These are phyloP conservation scores for Kurtzmaniella quercitrusa DNA, from an alignment of 1,139 yeast genomes.

Conservation along the genomic window DNA sequence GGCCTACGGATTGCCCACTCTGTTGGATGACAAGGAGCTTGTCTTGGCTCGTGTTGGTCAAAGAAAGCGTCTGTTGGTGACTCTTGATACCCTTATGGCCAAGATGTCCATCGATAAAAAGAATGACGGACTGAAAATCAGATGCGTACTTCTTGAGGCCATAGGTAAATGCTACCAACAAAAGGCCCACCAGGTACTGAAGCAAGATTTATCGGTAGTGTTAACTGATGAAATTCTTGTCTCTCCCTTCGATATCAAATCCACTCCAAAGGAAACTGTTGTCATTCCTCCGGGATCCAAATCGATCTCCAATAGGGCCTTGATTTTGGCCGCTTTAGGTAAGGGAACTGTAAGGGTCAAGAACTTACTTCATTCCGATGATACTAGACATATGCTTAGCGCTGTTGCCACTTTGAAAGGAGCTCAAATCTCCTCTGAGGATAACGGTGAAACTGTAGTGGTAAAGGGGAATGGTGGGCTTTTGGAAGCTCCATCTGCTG, in stretches of 20 bases:
- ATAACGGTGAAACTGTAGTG: conserved; percentile 84
- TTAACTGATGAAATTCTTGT: conserved; percentile 82
- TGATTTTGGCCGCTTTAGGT: conserved; percentile 88
- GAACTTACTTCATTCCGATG: conserved; percentile 90
- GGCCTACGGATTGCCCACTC: conserved; percentile 81
- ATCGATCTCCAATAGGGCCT: conserved; percentile 92
- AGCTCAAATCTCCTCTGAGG: conserved; percentile 75
- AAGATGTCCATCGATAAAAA: conserved; percentile 97
- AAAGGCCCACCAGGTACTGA: conserved; percentile 80
- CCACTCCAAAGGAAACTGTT: conserved; percentile 40
- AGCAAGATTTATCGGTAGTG: conserved; percentile 74
- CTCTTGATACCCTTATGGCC: conserved; percentile 64
- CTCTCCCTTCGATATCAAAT: conserved; percentile 40
- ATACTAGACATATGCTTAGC: conserved; percentile 89
- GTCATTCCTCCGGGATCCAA: conserved; percentile 95
- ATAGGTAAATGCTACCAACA: conserved; percentile 89
- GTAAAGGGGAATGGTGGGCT: conserved; percentile 85
- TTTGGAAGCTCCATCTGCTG: conserved; percentile 50
- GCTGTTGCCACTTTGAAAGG: conserved; percentile 81
- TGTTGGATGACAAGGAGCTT: conserved; percentile 58
- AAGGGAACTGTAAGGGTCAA: conserved; percentile 77
- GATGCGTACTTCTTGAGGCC: conserved; percentile 74
- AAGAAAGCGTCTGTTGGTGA: conserved; percentile 55
- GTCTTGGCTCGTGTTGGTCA: conserved; percentile 63
- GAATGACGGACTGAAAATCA: conserved; percentile 88